These are phyloP conservation scores for Fomitopsis serialis DNA, from an alignment of 768 basidiomycete genomes.

Conservation along the genomic window DNA sequence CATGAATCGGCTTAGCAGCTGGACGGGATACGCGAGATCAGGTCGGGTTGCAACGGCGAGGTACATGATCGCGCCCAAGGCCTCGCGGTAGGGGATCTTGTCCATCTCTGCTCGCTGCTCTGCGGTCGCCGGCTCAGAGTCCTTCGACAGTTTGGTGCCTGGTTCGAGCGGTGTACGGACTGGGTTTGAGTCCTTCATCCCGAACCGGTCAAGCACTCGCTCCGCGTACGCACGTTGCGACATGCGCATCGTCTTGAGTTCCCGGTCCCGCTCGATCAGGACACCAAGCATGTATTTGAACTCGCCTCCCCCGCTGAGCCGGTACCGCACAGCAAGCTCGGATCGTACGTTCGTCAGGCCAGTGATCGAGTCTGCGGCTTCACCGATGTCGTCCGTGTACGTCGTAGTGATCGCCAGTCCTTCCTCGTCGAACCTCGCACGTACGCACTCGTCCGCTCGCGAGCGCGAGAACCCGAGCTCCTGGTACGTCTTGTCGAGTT, in stretches of 20 bases:
- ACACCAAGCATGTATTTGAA: not conserved
- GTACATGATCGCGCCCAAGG: conserved; percentile 14
- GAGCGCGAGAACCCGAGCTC: not conserved
- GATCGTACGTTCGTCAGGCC: not conserved
- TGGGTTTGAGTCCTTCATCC: conserved; percentile 24
- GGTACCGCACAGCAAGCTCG: not conserved
- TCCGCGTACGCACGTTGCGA: not conserved
- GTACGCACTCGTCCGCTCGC: not conserved
- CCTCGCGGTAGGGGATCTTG: conserved; percentile 6
- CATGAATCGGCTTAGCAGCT: conserved; percentile 16
- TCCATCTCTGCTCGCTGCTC: not conserved
- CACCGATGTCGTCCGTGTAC: too few species aligned
- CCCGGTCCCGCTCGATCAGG: not conserved
- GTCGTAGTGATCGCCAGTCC: not conserved
- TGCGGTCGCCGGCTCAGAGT: conserved; percentile 11
- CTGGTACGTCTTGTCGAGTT: not conserved
- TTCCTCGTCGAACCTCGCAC: not conserved
- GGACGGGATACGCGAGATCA: conserved; percentile 6
- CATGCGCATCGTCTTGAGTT: not conserved
- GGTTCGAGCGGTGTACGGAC: conserved; percentile 26
- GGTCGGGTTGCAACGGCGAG: conserved; percentile 7
- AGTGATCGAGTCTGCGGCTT: not conserved
- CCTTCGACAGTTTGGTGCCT: not conserved
- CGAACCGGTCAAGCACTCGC: too few species aligned
- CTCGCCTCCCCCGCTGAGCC: not conserved